A percentile compares a stretch with the other conserved stretches of the same genome.
Evolutionary conservation across 495 filamentous ascomycete genomes (phyloP).

Genomic region (Trichoderma gamsii): DNA sequence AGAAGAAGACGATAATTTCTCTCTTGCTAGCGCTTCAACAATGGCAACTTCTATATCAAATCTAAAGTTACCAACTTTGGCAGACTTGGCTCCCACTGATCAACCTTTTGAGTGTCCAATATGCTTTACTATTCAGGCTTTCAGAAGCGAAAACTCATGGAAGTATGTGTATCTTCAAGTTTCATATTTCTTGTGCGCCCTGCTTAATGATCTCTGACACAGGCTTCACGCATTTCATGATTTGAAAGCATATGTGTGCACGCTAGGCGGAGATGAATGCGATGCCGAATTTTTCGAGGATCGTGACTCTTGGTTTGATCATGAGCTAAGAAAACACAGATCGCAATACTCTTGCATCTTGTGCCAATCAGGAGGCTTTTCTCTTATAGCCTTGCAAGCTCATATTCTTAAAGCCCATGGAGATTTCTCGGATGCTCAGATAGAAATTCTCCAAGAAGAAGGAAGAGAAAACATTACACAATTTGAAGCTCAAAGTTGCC

Average conservation of each 20-base stretch:
- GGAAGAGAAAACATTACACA: not conserved
- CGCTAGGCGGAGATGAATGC: constrained; percentile 24
- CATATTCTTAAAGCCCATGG: constrained; percentile 10
- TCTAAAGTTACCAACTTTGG: constrained; percentile 17
- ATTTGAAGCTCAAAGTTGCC: constrained; percentile 19
- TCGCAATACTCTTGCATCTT: constrained; percentile 24
- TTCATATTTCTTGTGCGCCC: not conserved
- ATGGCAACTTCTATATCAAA: constrained; percentile 8
- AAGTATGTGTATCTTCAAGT: constrained; percentile 11
- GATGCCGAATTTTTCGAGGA: constrained; percentile 23
- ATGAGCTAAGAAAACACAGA: constrained; percentile 30
- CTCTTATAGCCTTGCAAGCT: not conserved
- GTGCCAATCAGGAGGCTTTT: constrained; percentile 15
- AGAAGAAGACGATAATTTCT: constrained; percentile 15
- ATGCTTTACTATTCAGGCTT: constrained; percentile 26
- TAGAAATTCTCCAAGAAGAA: constrained; percentile 9
- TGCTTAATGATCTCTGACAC: not conserved
- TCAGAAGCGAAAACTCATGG: constrained; percentile 23
- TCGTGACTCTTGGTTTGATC: constrained; percentile 28
- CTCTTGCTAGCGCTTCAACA: constrained; percentile 16
- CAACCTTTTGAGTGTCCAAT: constrained; percentile 30
- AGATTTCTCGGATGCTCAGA: not conserved
- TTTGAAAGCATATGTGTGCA: constrained; percentile 33
- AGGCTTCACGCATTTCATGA: constrained; percentile 29
- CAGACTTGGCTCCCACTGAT: constrained; percentile 9